Conservation (phyloP, 352 stramenopile species). For the Achlya hypogyna region DNA sequence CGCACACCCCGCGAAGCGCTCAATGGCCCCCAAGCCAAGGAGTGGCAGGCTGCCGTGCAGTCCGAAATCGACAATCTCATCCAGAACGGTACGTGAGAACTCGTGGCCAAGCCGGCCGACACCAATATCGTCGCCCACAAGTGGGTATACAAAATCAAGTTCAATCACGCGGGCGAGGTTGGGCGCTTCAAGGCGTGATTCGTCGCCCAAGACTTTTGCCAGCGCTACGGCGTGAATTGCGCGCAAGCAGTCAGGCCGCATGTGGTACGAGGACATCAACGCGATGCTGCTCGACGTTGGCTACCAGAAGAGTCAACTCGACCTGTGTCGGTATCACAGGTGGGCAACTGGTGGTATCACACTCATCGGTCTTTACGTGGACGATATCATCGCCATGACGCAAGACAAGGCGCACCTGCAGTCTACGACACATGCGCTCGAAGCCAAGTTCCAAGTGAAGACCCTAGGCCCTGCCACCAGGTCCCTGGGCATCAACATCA, state of each 20-base stretch:
- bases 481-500: constrained; percentile 27
- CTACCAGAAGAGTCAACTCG: constrained; percentile 22
- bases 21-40: neutral
- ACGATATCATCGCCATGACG: constrained; percentile 28
- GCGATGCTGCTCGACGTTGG: constrained; percentile 19
- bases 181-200: constrained; percentile 32
- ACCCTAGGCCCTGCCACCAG: constrained; percentile 16
- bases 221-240: constrained; percentile 28
- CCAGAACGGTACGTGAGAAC: neutral
- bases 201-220: constrained; percentile 26
- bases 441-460: no score
- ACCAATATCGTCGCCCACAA: constrained; percentile 17
- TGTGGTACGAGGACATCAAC: constrained; percentile 28
- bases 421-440: no score
- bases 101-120: neutral
- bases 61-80: constrained; percentile 5
- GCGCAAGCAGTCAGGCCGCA: constrained; percentile 24
- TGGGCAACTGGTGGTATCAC: neutral
- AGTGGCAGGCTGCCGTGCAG: constrained; percentile 17
- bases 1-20: neutral
- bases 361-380: constrained; percentile 21
- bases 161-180: constrained; percentile 23
- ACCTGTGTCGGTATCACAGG: constrained; percentile 27
- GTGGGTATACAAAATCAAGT: constrained; percentile 36
- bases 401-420: no score